These are phyloP conservation scores for Exophiala sp. DNA, from an alignment of 2,329 filamentous ascomycete genomes.

Conservation along the genomic window DNA sequence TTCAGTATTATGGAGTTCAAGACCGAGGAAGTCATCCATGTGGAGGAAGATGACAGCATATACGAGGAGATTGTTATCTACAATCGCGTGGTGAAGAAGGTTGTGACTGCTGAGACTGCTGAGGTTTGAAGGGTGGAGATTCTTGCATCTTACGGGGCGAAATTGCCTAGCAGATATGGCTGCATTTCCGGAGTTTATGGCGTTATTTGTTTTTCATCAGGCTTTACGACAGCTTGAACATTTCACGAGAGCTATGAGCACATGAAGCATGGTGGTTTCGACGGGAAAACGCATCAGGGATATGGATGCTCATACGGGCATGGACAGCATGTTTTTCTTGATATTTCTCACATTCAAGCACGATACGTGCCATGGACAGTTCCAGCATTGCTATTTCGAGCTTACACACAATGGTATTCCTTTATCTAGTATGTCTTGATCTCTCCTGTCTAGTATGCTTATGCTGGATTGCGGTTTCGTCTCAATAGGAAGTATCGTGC, in stretches of 20 bases:
- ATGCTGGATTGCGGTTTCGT: too few species aligned
- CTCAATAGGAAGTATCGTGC: too few species aligned
- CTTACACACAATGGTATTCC: too few species aligned
- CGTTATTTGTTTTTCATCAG: background rate
- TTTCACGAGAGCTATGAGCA: background rate
- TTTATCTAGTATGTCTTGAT: too few species aligned
- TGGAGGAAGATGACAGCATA: conserved; percentile 3
- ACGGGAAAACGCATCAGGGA: too few species aligned
- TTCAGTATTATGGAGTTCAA: conserved; percentile 12
- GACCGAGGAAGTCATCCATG: background rate
- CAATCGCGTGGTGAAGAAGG: background rate
- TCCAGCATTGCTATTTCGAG: too few species aligned
- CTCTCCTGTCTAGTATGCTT: too few species aligned
- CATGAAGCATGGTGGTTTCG: background rate
- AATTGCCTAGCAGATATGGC: background rate
- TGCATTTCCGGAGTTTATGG: background rate
- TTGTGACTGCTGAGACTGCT: background rate
- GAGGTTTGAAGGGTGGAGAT: background rate
- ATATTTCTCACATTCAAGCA: too few species aligned
- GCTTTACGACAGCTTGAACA: background rate
- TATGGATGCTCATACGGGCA: too few species aligned
- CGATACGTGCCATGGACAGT: too few species aligned
- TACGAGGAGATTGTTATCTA: background rate
- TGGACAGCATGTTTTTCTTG: too few species aligned
- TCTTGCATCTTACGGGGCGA: background rate